A percentile compares a stretch with the other conserved stretches of the same genome.
phyloP scores from a whole-genome alignment of 345 rosid species.

The Limnanthes douglasii region DNA sequence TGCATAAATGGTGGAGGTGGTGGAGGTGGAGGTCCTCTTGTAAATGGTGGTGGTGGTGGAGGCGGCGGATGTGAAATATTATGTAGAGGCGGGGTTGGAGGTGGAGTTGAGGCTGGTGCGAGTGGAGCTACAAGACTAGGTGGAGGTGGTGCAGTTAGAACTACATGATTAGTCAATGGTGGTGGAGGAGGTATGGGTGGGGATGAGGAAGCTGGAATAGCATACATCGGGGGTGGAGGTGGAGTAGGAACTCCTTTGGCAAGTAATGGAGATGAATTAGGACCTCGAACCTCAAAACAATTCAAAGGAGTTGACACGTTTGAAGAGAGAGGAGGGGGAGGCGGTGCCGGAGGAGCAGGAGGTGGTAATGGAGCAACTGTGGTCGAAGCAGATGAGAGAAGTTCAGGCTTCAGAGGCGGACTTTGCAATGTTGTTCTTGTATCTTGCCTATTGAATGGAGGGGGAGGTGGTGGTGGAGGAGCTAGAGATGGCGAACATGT shows the following conservation, averaged over 20 bases:
- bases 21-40: conserved; percentile 12
- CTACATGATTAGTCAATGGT: conserved; percentile 7
- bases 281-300: not conserved
- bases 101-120: no score
- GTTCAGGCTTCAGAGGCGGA: conserved; percentile 7
- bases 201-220: conserved; percentile 10
- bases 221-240: conserved; percentile 13
- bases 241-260: no score
- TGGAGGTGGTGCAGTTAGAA: conserved; percentile 13
- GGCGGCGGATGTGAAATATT: no score
- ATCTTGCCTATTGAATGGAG: conserved; percentile 15
- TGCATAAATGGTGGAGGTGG: conserved; percentile 6
- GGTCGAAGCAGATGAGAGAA: conserved; percentile 1
- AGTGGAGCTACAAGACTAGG: conserved; percentile 10
- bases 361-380: conserved; percentile 6
- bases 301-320: conserved; percentile 4
- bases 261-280: no score
- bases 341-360: conserved; percentile 14
- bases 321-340: conserved; percentile 5
- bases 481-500: conserved; percentile 10
- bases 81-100: conserved; percentile 23
- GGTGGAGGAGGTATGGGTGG: conserved; percentile 9
- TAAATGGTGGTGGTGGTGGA: conserved; percentile 11
- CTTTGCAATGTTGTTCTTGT: conserved; percentile 16
- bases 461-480: conserved; percentile 26